Percentiles rank a stretch among this genome's conserved stretches.
phyloP scores from a whole-genome alignment of 2,329 filamentous ascomycete species.

The Cercospora sp. region DNA sequence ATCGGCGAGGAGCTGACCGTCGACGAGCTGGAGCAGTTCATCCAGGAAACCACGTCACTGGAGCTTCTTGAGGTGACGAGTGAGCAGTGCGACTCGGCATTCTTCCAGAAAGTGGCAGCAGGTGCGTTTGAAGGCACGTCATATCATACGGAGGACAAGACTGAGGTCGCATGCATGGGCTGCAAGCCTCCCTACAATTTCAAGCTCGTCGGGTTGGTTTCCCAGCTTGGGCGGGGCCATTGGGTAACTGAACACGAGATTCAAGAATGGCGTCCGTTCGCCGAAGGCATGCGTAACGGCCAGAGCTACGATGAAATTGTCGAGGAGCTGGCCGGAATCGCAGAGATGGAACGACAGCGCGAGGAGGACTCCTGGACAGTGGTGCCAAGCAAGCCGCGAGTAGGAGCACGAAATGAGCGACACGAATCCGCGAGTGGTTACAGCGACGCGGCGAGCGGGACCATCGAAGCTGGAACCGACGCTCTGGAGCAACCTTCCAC shows the following conservation, averaged over 20 bases:
- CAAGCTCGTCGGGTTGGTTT: not conserved
- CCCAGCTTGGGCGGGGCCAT: not conserved
- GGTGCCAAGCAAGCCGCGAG: not conserved
- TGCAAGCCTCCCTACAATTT: not conserved
- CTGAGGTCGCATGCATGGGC: not conserved
- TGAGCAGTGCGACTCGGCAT: not conserved
- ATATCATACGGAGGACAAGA: not conserved
- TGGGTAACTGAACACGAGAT: too few relatives aligned
- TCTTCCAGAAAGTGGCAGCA: not conserved
- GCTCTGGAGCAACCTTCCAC: too few relatives aligned
- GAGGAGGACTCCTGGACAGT: not conserved
- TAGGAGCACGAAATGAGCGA: not conserved
- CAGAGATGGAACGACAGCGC: not conserved
- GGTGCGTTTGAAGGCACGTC: not conserved
- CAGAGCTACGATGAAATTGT: not conserved
- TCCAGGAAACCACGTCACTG: not conserved
- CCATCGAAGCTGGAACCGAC: not conserved
- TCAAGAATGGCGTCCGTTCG: too few relatives aligned
- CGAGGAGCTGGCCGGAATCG: not conserved
- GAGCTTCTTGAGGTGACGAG: not conserved
- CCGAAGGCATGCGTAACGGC: not conserved
- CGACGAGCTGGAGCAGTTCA: not conserved
- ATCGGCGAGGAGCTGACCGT: not conserved
- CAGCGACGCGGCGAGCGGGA: not conserved
- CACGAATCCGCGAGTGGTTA: not conserved